These are phyloP conservation scores for Tinospora cordifolia DNA, from an alignment of 164 flowering plant species.

Conservation along the genomic window DNA sequence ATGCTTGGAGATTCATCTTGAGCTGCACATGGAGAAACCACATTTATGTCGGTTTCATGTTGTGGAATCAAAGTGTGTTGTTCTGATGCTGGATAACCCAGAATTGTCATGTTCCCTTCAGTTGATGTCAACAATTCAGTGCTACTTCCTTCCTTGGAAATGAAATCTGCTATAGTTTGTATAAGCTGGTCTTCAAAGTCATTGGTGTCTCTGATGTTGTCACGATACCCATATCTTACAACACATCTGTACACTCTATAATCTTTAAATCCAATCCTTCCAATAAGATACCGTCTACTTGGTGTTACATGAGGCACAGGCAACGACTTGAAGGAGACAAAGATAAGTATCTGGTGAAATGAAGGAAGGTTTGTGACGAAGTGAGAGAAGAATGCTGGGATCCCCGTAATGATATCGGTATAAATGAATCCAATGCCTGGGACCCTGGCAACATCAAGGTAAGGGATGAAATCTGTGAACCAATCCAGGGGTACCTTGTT, in stretches of 20 bases:
- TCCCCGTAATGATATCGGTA: conserved; percentile 51
- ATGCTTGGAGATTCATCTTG: conserved; percentile 8
- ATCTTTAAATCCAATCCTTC: conserved; percentile 51
- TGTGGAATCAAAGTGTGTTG: conserved; percentile 32
- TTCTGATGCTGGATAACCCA: conserved; percentile 31
- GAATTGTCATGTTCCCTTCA: conserved; percentile 50
- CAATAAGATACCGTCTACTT: conserved; percentile 38
- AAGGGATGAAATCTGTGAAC: conserved; percentile 42
- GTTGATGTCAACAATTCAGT: conserved; percentile 28
- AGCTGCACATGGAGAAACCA: background rate
- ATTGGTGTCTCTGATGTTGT: conserved; percentile 31
- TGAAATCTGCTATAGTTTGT: conserved; percentile 46
- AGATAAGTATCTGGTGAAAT: conserved; percentile 57
- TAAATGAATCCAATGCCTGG: conserved; percentile 74
- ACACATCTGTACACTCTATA: conserved; percentile 50
- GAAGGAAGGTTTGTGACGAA: conserved; percentile 75
- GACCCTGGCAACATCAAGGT: conserved; percentile 55
- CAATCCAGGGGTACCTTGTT: conserved; percentile 62
- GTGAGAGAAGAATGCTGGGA: conserved; percentile 70
- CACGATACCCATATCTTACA: conserved; percentile 61
- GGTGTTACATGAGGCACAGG: conserved; percentile 44
- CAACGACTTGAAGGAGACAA: conserved; percentile 50
- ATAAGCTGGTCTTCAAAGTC: conserved; percentile 61
- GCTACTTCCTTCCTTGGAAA: conserved; percentile 47
- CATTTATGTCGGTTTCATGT: conserved; percentile 6